These are phyloP conservation scores for Tardiomyces digboiensis DNA, from an alignment of 1,139 yeast genomes.

Conservation along the genomic window DNA sequence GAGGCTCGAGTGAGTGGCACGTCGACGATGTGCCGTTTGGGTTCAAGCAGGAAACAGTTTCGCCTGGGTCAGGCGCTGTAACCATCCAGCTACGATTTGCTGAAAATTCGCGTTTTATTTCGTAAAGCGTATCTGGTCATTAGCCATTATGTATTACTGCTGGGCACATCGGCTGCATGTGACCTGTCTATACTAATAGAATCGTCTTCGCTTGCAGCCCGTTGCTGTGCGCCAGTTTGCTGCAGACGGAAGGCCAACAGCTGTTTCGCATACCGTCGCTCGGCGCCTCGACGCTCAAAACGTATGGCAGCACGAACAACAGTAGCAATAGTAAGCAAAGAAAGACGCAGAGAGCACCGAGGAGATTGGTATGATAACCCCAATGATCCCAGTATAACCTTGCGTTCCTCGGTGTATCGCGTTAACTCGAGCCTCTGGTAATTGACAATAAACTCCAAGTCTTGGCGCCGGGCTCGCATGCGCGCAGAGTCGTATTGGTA, in stretches of 20 bases:
- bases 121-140: too few relatives aligned
- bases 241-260: not conserved
- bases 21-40: conserved; percentile 42
- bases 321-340: not conserved
- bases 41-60: conserved; percentile 44
- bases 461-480: conserved; percentile 8
- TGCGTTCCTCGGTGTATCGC: conserved; percentile 3
- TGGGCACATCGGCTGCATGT: too few relatives aligned
- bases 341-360: not conserved
- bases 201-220: not conserved
- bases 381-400: not conserved
- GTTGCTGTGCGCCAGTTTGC: not conserved
- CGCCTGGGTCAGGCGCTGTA: conserved; percentile 36
- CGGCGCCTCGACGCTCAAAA: not conserved
- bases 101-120: conserved; percentile 6
- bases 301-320: not conserved
- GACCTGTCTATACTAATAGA: too few relatives aligned
- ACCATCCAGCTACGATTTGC: conserved; percentile 35
- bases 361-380: not conserved
- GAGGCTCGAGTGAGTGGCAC: conserved; percentile 60
- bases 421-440: conserved; percentile 8
- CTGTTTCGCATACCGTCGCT: not conserved
- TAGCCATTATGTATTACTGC: too few relatives aligned
- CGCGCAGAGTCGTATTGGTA: conserved; percentile 5
- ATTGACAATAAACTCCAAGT: conserved; percentile 8